Evolutionary conservation across 2,329 filamentous ascomycete species (phyloP).

Genomic region (Alternaria sp.): DNA sequence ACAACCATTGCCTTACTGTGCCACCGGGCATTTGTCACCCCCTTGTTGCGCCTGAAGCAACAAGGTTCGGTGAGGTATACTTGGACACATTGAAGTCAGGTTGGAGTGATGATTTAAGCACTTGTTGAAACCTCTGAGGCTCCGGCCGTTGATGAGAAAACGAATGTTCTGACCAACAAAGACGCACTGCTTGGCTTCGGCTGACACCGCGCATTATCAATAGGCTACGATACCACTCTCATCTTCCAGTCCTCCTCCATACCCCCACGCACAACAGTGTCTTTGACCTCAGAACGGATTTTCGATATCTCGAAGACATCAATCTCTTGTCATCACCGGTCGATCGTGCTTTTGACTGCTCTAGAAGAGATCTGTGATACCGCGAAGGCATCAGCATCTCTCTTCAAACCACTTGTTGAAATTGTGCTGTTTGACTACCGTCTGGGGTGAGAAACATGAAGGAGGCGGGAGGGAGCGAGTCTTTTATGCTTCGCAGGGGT

Average conservation of each 20-base stretch:
- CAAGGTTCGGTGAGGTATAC: no score
- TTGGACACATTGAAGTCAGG: no score
- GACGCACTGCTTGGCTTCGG: no score
- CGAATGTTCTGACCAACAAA: no score
- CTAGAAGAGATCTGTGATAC: not conserved
- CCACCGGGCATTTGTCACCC: no score
- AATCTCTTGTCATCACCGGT: not conserved
- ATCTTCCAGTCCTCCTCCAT: not conserved
- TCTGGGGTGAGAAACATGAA: not conserved
- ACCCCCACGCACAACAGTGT: not conserved
- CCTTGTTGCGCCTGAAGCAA: no score
- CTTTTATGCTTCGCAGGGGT: not conserved
- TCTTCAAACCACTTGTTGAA: not conserved
- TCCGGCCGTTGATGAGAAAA: no score
- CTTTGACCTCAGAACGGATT: not conserved
- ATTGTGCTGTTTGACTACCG: not conserved
- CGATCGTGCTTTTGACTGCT: not conserved
- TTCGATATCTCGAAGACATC: not conserved
- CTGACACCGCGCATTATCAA: not conserved
- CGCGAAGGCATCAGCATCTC: not conserved
- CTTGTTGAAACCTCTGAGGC: no score
- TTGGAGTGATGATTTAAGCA: no score
- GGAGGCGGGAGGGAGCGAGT: not conserved
- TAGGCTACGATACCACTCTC: not conserved
- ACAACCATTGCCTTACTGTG: no score